Evolutionary conservation across 352 stramenopile species (phyloP).

Genomic region (Phytophthora citrophthora): DNA sequence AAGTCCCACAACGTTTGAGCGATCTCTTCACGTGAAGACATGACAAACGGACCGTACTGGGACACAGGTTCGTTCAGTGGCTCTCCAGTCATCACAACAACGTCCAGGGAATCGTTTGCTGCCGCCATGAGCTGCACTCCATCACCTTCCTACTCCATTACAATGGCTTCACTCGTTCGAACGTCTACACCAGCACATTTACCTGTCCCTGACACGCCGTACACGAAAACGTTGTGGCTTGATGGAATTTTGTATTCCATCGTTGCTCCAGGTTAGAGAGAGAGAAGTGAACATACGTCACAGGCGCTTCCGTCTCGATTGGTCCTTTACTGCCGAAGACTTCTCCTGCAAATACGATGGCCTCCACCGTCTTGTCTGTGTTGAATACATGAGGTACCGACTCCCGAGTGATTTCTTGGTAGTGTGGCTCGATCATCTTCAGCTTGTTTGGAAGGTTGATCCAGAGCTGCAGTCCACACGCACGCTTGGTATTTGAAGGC

Average conservation of each 20-base stretch:
- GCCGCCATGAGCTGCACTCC: constrained; percentile 36
- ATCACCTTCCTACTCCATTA: constrained; percentile 48
- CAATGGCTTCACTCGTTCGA: constrained; percentile 40
- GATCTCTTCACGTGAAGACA: constrained; percentile 56
- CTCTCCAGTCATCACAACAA: constrained; percentile 54
- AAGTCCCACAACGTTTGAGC: constrained; percentile 54
- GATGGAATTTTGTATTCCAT: constrained; percentile 36
- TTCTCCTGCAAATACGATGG: constrained; percentile 46
- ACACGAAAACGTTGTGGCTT: constrained; percentile 44
- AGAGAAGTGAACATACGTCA: constrained; percentile 52
- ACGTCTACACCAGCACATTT: constrained; percentile 12
- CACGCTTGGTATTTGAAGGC: constrained; percentile 26
- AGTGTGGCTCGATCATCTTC: constrained; percentile 44
- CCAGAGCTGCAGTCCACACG: constrained; percentile 50
- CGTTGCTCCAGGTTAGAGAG: constrained; percentile 27
- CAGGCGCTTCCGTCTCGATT: constrained; percentile 39
- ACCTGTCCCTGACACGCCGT: constrained; percentile 28
- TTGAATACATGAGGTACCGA: constrained; percentile 36
- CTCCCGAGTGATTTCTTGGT: constrained; percentile 46
- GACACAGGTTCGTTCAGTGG: constrained; percentile 58
- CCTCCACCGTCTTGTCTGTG: constrained; percentile 35
- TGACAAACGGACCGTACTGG: constrained; percentile 70
- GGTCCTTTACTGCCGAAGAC: constrained; percentile 37
- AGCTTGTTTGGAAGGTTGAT: constrained; percentile 36
- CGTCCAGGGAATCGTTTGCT: constrained; percentile 36